Evolutionary conservation across 148 eudicot species (phyloP).

Genomic region (Rhododendron williamsianum): DNA sequence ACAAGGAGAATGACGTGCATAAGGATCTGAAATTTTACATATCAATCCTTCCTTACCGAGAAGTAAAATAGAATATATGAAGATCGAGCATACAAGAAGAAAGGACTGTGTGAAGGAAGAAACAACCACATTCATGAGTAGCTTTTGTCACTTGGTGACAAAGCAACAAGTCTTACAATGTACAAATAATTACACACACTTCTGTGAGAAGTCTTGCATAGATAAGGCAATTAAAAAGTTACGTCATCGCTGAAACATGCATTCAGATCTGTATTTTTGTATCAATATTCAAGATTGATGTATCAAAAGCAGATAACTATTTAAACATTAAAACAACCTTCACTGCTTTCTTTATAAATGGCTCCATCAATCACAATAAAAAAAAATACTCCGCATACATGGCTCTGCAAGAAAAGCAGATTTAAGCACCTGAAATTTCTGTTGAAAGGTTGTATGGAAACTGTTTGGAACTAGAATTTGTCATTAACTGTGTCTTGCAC

Average conservation of each 20-base stretch:
- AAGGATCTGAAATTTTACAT: background rate
- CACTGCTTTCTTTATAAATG: background rate
- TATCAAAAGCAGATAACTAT: background rate
- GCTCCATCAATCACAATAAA: background rate
- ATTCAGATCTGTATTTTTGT: background rate
- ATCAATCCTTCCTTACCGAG: background rate
- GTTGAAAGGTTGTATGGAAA: background rate
- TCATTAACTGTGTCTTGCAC: background rate
- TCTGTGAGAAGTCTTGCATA: background rate
- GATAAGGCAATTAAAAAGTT: background rate
- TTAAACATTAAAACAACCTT: background rate
- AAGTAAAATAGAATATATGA: background rate
- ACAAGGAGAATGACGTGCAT: slow-evolving; percentile 4
- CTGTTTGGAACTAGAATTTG: background rate
- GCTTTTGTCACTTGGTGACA: background rate
- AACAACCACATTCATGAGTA: background rate
- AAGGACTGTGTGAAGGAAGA: background rate
- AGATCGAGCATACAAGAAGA: background rate
- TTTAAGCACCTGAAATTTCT: background rate
- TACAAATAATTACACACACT: background rate
- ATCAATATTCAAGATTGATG: background rate
- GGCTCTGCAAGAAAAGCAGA: background rate
- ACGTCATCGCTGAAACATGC: background rate
- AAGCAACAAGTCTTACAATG: background rate
- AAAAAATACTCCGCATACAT: background rate